A percentile compares a stretch with the other conserved stretches of the same genome.
These are phyloP conservation scores for Corynespora cassiicola DNA, from an alignment of 2,329 filamentous ascomycete genomes.

Conservation along the genomic window DNA sequence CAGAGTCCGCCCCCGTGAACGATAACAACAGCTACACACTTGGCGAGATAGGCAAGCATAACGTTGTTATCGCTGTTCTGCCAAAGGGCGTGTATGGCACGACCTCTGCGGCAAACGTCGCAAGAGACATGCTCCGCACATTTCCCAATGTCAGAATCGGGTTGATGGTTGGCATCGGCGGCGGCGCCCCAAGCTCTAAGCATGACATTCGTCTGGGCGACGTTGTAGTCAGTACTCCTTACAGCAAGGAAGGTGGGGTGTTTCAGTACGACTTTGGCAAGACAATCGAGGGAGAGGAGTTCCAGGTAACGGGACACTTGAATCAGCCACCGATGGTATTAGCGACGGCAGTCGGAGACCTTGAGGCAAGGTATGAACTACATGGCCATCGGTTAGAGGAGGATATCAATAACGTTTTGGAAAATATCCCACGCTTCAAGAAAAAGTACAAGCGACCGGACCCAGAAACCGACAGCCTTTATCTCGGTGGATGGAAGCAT, in stretches of 20 bases:
- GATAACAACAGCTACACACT: slow-evolving; percentile 10
- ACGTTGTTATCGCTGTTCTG: slow-evolving; percentile 4
- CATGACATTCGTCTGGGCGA: slow-evolving; percentile 7
- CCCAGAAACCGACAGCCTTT: too few relatives aligned
- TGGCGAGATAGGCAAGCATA: slow-evolving; percentile 5
- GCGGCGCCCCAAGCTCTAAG: slow-evolving; percentile 1
- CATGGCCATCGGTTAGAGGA: too few relatives aligned
- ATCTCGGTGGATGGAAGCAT: too few relatives aligned
- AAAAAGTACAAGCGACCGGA: too few relatives aligned
- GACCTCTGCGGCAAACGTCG: slow-evolving; percentile 5
- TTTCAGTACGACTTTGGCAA: slow-evolving; percentile 29
- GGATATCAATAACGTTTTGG: too few relatives aligned
- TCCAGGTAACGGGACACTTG: too few relatives aligned
- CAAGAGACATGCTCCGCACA: slow-evolving; percentile 8
- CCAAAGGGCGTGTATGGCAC: slow-evolving; percentile 4
- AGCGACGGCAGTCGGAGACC: too few relatives aligned
- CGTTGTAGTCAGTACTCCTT: slow-evolving; percentile 12
- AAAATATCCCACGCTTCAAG: too few relatives aligned
- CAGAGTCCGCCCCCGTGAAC: slow-evolving; percentile 1
- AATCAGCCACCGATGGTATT: too few relatives aligned
- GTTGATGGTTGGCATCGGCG: slow-evolving; percentile 3
- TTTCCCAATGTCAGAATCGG: slow-evolving; percentile 9
- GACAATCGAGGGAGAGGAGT: too few relatives aligned
- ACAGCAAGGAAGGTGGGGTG: slow-evolving; percentile 22
- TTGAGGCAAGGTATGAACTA: too few relatives aligned